Conservation (phyloP, 306 rosid species). For the Cicer cuneatum region DNA sequence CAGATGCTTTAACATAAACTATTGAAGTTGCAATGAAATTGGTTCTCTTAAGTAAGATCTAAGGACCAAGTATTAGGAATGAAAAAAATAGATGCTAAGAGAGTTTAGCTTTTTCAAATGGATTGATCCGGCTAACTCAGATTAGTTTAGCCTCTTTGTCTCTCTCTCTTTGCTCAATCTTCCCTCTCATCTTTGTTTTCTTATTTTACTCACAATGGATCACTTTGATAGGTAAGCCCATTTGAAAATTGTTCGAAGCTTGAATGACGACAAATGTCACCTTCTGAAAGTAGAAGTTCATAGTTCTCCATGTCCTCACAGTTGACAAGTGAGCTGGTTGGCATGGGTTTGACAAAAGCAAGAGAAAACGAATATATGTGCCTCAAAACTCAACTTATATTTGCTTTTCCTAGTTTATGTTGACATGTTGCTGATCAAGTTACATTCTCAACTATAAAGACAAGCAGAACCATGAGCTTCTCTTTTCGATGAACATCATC, state of each 20-base stretch:
- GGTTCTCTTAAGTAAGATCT: background rate
- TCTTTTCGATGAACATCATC: background rate
- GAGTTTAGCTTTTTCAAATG: background rate
- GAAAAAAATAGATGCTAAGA: background rate
- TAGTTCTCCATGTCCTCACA: background rate
- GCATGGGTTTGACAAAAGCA: background rate
- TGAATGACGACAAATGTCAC: background rate
- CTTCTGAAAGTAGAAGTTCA: background rate
- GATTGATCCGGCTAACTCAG: background rate
- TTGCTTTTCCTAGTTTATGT: background rate
- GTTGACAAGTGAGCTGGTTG: background rate
- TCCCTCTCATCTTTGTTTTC: background rate
- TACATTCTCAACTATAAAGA: background rate
- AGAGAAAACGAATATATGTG: background rate
- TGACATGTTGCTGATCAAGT: background rate
- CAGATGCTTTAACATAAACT: slow-evolving; percentile 2
- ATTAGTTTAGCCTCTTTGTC: background rate
- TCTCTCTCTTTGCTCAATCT: background rate
- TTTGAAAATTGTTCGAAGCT: background rate
- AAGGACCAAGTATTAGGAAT: background rate
- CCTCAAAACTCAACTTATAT: background rate
- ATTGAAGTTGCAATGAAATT: background rate
- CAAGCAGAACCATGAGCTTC: background rate
- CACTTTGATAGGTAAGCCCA: background rate
- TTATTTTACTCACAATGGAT: background rate